Evolutionary conservation across 169 alveolate genomes (phyloP), one percentile per base, ranked within the genome.

Genomic region (Plasmodium relictum): DNA sequence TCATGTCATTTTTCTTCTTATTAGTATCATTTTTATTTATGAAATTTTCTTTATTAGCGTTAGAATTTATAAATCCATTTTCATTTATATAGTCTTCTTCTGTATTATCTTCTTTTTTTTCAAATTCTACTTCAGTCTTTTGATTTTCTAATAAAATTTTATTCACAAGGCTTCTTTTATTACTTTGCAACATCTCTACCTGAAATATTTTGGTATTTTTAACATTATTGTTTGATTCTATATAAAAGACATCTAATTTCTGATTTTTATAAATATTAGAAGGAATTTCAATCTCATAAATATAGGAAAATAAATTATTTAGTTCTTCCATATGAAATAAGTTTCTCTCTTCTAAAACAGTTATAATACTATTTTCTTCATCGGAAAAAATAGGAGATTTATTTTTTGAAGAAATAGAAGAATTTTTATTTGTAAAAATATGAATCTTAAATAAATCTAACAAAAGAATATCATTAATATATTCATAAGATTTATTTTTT

Each of bases 401-500:
- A 8, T 16, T 58, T 12, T 39, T 45, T 22, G 26, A 61, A 7
- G 59, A 54, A 22, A 69, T 18, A 24, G 88, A 74, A 7, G 18
- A 9, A 62, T 41, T 22, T 14, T 73, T 42, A 63, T 37, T 76
- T 20, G 76, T 66, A 16, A 52, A 45, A 39, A 68, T 68, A 62
- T 83, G 59, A 22, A 83, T 58, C 52, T 26, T 66, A 44, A 83
- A 83, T 41, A 83, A 68, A 37, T 83, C 91, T 37, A 83, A 48
- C 50, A 83, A 83, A 54, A 83, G 6, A 39, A 18, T 20, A 83
- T 66, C 65, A 26, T 83, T 61, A 39, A 83, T 83, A 68, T 83
- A 83, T 83, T 83, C 91, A 72, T 83, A 83, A 31, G 91, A 83
- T 37, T 68, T 83, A 16, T 12, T 42, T 68, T 83, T 83, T 12